Base-by-base conservation (phyloP, 208 protist species). In the Wallacemonas collosoma region DNA sequence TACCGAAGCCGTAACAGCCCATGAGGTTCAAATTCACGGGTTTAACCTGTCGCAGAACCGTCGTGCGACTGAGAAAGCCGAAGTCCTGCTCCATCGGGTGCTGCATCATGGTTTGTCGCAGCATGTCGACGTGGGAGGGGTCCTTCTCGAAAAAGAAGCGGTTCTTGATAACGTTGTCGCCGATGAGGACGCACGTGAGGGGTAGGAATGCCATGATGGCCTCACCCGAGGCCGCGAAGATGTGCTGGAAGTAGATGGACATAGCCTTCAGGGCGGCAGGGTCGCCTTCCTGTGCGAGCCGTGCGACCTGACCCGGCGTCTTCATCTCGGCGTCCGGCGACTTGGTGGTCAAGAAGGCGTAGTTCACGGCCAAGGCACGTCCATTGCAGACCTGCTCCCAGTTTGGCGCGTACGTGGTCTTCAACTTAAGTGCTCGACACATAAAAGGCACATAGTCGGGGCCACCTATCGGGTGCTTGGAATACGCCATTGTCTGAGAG, bases 1-100 rank as follows among this genome's bases (percentile, higher is more conserved):
- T 67, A 15, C 77, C 88, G 54, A 82, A 88, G 47, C 76, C 82
- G 55, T 83, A 86, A 76, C 88, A 90, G 50, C 88, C 88, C 12
- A 93, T 62, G 2, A 93, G 45, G 71, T 93, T 93, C 71, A 93
- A 61, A 66, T 93, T 93, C 2, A 89, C 69, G n/a, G 71, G 64
- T 53, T 82, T 83, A 50, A 80, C 77, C 80, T 93, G 88, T 2
- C 88, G 85, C 68, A 93, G 60, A 26, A 89, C 83, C 17, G 85
- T 88, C 40, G 83, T 78, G 47, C 83, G 85, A 39, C 81, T 78
- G 45, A 89, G 72, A 35, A 89, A 89, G 2, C 75, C 72, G 40
- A 70, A 79, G 53, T 80, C 75, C 39, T 71, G 72, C 73, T 93
- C 85, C 85, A 90, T 91, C n/a, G 85, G 63, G 75, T 93, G 88